Evolutionary conservation across 257 asterid genomes (phyloP).

Genomic region (Gardenia jasminoides): DNA sequence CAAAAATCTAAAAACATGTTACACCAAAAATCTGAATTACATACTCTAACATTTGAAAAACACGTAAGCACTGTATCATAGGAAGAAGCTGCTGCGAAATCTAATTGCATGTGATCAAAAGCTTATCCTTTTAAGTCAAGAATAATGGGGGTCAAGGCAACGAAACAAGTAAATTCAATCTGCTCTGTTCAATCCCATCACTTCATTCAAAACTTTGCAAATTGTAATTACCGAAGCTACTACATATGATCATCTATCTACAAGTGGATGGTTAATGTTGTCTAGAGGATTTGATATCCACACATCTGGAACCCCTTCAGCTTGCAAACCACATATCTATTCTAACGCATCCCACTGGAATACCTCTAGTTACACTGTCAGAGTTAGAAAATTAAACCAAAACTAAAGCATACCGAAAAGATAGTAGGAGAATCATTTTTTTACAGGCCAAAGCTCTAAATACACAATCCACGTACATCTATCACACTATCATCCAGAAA

Average conservation of each 20-base stretch:
- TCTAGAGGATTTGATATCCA: neutral
- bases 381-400: no score
- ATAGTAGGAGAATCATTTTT: neutral
- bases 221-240: no score
- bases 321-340: neutral
- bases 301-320: neutral
- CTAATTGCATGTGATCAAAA: neutral
- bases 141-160: no score
- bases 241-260: neutral
- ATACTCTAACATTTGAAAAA: neutral
- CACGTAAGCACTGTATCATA: neutral
- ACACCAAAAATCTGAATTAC: neutral
- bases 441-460: neutral
- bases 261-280: neutral
- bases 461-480: neutral
- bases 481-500: neutral
- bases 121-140: neutral
- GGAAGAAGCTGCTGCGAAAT: neutral
- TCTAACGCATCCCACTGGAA: neutral
- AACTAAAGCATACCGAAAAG: neutral
- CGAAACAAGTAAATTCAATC: neutral
- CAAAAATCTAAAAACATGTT: neutral
- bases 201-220: neutral
- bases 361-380: neutral
- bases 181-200: neutral